Evolutionary conservation across 495 filamentous ascomycete genomes (phyloP).

Genomic region (Clavariopsis aquatica): DNA sequence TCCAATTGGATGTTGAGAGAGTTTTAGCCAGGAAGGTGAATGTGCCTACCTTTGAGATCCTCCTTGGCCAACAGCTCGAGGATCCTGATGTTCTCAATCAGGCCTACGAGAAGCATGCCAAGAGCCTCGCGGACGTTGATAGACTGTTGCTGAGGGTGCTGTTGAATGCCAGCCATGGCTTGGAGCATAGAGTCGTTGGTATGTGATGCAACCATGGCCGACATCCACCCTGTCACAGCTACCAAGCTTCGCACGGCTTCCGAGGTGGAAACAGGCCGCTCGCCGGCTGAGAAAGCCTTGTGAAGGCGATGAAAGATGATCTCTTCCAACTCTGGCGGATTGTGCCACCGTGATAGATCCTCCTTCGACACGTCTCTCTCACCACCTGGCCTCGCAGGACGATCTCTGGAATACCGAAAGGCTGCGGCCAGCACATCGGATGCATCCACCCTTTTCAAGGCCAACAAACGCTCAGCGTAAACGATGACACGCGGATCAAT

Average conservation of each 20-base stretch:
- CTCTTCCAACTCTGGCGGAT: slow-evolving; percentile 50
- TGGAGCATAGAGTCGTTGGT: slow-evolving; percentile 43
- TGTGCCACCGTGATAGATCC: slow-evolving; percentile 26
- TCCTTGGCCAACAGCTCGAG: slow-evolving; percentile 49
- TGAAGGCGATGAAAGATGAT: slow-evolving; percentile 56
- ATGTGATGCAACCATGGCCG: slow-evolving; percentile 36
- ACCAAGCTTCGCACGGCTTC: slow-evolving; percentile 42
- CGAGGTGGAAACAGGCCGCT: slow-evolving; percentile 34
- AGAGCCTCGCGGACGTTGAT: slow-evolving; percentile 59
- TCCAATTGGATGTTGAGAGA: background rate
- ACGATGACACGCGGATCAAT: slow-evolving; percentile 65
- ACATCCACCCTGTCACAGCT: slow-evolving; percentile 47
- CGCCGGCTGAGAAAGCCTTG: slow-evolving; percentile 48
- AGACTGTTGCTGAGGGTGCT: slow-evolving; percentile 49
- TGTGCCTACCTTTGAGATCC: slow-evolving; percentile 49
- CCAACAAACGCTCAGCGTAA: slow-evolving; percentile 65
- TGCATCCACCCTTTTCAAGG: slow-evolving; percentile 54
- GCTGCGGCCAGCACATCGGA: slow-evolving; percentile 60
- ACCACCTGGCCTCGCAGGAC: slow-evolving; percentile 30
- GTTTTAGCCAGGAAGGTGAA: background rate
- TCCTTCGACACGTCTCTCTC: slow-evolving; percentile 19
- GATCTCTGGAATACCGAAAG: slow-evolving; percentile 60
- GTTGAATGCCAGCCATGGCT: slow-evolving; percentile 39
- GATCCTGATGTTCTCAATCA: slow-evolving; percentile 55
- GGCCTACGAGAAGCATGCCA: slow-evolving; percentile 51